Evolutionary conservation across 345 rosid genomes (phyloP).

Genomic region (Brassica carinata): DNA sequence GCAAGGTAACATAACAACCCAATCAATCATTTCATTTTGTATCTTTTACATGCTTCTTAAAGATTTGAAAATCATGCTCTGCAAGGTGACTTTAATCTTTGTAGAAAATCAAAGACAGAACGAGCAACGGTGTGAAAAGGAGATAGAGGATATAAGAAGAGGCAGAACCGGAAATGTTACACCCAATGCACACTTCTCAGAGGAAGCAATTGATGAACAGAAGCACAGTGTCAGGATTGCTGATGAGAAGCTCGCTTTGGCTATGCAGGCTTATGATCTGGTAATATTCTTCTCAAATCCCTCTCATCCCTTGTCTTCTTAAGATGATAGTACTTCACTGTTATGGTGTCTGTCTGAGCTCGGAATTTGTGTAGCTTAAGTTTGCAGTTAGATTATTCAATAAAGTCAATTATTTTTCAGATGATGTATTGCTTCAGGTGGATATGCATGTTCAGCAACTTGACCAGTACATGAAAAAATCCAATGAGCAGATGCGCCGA

Average conservation of each 20-base stretch:
- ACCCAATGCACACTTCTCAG: slow-evolving; percentile 70
- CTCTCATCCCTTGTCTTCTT: not conserved
- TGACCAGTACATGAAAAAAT: slow-evolving; percentile 82
- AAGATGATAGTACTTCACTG: not conserved
- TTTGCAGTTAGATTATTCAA: slow-evolving; percentile 14
- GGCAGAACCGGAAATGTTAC: slow-evolving; percentile 63
- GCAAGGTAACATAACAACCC: slow-evolving; percentile 57
- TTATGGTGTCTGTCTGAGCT: not conserved
- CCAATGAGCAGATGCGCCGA: slow-evolving; percentile 76
- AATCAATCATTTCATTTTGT: not conserved
- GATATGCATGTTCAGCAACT: slow-evolving; percentile 93
- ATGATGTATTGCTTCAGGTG: slow-evolving; percentile 61
- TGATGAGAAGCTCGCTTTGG: slow-evolving; percentile 91
- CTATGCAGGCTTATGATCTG: slow-evolving; percentile 92
- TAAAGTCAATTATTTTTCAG: slow-evolving; percentile 37
- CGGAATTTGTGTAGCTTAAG: slow-evolving; percentile 2
- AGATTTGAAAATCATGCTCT: no score
- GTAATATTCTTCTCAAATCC: slow-evolving; percentile 39
- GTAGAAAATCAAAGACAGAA: slow-evolving; percentile 79
- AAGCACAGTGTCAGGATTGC: slow-evolving; percentile 92
- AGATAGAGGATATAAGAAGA: slow-evolving; percentile 77
- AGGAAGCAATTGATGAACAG: slow-evolving; percentile 90
- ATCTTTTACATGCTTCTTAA: not conserved
- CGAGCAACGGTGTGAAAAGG: slow-evolving; percentile 83
- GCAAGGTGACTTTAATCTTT: no score